Evolutionary conservation across 106 monocot species (phyloP), one percentile per base, ranked within the genome.

Genomic region (Dendrobium nobile): DNA sequence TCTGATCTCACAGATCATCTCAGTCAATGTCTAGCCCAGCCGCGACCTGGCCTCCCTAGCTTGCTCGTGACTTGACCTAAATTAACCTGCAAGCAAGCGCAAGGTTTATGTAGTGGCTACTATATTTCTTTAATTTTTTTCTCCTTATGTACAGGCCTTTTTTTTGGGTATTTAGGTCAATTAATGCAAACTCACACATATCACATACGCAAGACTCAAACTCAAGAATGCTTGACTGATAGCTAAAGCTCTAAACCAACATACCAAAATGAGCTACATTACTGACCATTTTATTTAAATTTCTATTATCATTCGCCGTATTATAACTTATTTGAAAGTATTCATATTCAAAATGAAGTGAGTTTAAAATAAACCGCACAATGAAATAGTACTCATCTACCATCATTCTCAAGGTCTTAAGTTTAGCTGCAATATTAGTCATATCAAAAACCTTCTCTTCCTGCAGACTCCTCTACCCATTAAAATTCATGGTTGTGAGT

Each of bases 401-500:
- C 37, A 37, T 37, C 37, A 76, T 77, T 45, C 44, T 37, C 41
- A 79, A 7, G 27, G 79, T 74, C 13, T 74, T 75, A 5, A 75
- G 16, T 72, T 43, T 84, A 56, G 31, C 74, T 27, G 45, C 84
- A 27, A 80, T 58, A 26, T 80, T 80, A n/a, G 42, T 37, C 84
- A 84, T 80, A 48, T 84, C 20, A 65, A 47, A 7, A 17, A 77
- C 26, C 65, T 75, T 58, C 31, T 84, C 75, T n/a, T 80, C 73
- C 73, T 31, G 31, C 31, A 84, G 79, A 2, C 24, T 37, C 33
- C 72, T 42, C 18, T 13, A 24, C 41, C 80, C 72, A 80, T 84
- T 58, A 76, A 41, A 84, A 26, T 84, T 75, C 22, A 79, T 84
- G 19, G 73, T 80, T 24, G 75, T 75, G 41, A 80, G 55, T 18